Base-by-base conservation (phyloP, 345 rosid genomes). In the Arabidopsis arenosa region DNA sequence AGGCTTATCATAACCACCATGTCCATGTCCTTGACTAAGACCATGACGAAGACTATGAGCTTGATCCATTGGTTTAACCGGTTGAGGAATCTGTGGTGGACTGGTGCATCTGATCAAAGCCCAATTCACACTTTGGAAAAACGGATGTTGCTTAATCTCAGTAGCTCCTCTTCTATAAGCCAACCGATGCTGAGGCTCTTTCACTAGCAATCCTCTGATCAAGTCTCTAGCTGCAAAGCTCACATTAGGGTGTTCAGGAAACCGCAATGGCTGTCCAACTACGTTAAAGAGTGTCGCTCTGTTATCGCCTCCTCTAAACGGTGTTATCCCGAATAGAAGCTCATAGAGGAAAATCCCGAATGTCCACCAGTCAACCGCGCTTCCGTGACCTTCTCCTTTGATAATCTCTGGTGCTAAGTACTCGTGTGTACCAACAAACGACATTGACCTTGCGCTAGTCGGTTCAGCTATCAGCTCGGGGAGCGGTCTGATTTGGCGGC, bases 281-380 rank as follows among this genome's bases (percentile, higher is more conserved):
- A 90, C 88, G 11, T 93, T 93, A 18, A 86, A 83, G 40, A 87
- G 73, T 2, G 98, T 93, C 14, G 89, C 86, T 7, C 90, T 82
- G 75, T 51, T 63, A 45, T 28, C 53, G 4, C 5, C 82, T 8
- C 93, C 98, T 67, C 80, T 89, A 61, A 93, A 93, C 5, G 98
- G 98, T 2, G 96, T 90, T 80, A 79, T 83, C 57, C 98, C 98
- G 10, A 84, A 93, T 66, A 92, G 55, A 70, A 92, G 96, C 84
- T 92, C 97, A 18, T 90, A 87, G 0, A 92, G 86, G 72, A 92
- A 90, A 12, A 90, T 85, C 79, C 97, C 97, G 26, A 89, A 89
- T 0, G 94, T 90, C 97, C 96, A 92, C 97, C 97, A 92, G 70
- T 92, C 97, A 3, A 90, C 96, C 2, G 96, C 96, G 63, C 94